Base-by-base conservation (phyloP, 768 basidiomycete genomes). In the Auricularia cornea region DNA sequence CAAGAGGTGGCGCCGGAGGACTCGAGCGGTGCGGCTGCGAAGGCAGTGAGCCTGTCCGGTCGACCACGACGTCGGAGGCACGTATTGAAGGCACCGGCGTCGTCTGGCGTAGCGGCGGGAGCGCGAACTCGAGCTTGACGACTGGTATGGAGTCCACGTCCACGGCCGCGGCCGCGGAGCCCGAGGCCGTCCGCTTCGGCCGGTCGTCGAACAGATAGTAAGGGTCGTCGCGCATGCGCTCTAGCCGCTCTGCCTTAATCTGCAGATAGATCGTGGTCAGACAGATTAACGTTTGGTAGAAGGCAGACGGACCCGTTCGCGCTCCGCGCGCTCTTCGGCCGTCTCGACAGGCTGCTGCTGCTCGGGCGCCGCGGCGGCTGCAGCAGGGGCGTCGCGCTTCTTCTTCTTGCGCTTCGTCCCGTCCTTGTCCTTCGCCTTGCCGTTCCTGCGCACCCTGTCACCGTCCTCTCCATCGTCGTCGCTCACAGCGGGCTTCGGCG, bases 81-180 rank as follows among this genome's bases (percentile, higher is more conserved):
- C 52, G 62, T 30, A 41, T 26, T 2, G 54, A 54, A 54, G 61
- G 20, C 60, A 62, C 23, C 18, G 30, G 62, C 38, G 60, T 67
- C 67, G 28, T 75, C 62, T 38, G 51, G 44, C 20, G 44, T 18
- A 23, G 16, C 3, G 44, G 23, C 44, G 44, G 44, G 44, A 48
- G 44, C 44, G 44, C 6, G 20, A 57, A 30, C 48, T 96, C 91
- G 56, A 98, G 75, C 65, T 79, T 83, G 32, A 98, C 92, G 28
- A 99, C 84, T 1, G 96, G 95, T 74, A 98, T 98, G 10, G 87
- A 84, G 68, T 97, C 94, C n/a, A 97, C 67, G 70, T 97, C 92
- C 14, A 84, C 81, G 16, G 66, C 70, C 10, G 18, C 29, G 8
- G 74, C 65, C 2, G 31, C 44, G 40, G 61, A 51, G 30, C 62